Percentiles rank a stretch among this genome's conserved stretches.
phyloP scores from a whole-genome alignment of 805 yeast genomes.

The Candida fluviatilis region DNA sequence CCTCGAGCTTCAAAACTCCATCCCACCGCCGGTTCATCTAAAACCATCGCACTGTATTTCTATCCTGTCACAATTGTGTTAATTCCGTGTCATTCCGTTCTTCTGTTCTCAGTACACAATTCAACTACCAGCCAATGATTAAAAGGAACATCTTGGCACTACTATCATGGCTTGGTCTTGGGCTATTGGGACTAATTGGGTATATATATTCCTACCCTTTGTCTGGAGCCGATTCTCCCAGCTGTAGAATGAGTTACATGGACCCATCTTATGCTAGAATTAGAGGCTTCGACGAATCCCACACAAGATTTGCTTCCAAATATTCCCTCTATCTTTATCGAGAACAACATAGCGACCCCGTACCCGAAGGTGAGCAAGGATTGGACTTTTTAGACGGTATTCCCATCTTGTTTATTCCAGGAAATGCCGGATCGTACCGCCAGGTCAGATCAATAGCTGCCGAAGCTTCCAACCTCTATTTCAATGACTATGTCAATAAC shows the following conservation, averaged over 20 bases:
- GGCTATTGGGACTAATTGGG: constrained; percentile 4
- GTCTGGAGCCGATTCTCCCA: constrained; percentile 29
- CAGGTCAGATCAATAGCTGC: constrained; percentile 94
- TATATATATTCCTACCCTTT: constrained; percentile 13
- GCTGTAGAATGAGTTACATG: constrained; percentile 74
- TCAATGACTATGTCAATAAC: constrained; percentile 25
- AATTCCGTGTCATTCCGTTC: too few relatives aligned
- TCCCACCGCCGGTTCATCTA: too few relatives aligned
- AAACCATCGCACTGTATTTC: too few relatives aligned
- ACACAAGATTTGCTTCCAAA: constrained; percentile 69
- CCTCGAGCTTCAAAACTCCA: too few relatives aligned
- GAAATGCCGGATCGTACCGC: constrained; percentile 91
- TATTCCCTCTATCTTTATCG: constrained; percentile 83
- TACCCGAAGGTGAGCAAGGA: constrained; percentile 22
- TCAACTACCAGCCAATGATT: background rate
- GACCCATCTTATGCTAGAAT: constrained; percentile 78
- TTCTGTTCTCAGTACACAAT: too few relatives aligned
- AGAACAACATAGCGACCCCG: constrained; percentile 66
- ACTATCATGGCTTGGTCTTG: constrained; percentile 6
- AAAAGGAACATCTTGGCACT: constrained; percentile 1
- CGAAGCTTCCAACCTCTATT: constrained; percentile 56
- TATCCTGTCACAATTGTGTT: too few relatives aligned
- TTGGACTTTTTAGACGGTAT: constrained; percentile 50
- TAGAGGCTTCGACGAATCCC: constrained; percentile 64
- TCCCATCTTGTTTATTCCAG: constrained; percentile 93